Evolutionary conservation across 169 alveolate species (phyloP).

Genomic region (Eimeria tenella): DNA sequence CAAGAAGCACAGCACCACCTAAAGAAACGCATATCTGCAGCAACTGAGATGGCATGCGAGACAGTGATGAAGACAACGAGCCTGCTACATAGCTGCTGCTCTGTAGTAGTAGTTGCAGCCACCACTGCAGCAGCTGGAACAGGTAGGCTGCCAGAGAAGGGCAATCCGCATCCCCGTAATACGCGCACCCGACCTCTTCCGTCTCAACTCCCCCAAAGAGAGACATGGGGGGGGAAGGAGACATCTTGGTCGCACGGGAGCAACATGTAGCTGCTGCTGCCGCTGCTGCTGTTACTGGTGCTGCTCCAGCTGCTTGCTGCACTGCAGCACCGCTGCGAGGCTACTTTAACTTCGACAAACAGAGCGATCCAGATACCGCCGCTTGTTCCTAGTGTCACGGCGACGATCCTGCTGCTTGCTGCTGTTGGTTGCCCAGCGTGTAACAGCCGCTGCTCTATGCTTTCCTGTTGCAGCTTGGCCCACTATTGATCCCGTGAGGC

Average conservation of each 20-base stretch:
- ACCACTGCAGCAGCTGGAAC: not conserved
- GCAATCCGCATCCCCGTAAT: constrained; percentile 34
- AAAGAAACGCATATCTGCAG: not conserved
- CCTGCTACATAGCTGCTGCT: not conserved
- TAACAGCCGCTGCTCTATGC: too few relatives aligned
- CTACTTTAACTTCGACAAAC: too few relatives aligned
- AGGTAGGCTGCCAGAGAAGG: not conserved
- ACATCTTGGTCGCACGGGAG: not conserved
- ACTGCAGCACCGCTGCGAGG: too few relatives aligned
- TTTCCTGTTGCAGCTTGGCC: too few relatives aligned
- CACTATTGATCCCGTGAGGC: too few relatives aligned
- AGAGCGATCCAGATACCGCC: not conserved
- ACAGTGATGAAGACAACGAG: not conserved
- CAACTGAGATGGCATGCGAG: not conserved
- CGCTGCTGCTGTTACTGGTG: not conserved
- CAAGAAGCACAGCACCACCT: not conserved
- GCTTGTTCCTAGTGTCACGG: not conserved
- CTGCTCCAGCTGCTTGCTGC: not conserved
- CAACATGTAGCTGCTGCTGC: not conserved
- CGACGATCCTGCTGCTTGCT: not conserved
- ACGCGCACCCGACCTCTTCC: not conserved
- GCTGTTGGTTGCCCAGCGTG: not conserved
- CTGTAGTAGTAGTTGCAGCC: not conserved
- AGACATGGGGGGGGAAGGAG: constrained; percentile 5
- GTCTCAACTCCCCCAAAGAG: not conserved